Base-by-base conservation (phyloP, 1,139 yeast genomes). In the Meyerozyma elateridarum region DNA sequence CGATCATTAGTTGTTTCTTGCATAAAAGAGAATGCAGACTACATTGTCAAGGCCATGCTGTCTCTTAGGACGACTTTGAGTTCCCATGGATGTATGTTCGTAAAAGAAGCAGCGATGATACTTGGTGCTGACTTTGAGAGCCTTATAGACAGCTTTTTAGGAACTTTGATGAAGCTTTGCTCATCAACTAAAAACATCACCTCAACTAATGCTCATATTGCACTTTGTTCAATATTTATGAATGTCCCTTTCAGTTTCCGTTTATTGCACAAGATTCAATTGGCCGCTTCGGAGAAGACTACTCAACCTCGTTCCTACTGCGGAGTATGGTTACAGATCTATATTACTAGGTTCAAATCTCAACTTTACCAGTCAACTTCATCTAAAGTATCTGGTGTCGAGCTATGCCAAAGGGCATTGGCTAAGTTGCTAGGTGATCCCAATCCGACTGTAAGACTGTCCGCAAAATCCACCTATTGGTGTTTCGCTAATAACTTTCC, bases 31-130 rank as follows among this genome's bases (percentile, higher is more conserved):
- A 42, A 78, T 19, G 54, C 73, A 2, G 87, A 77, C n/a, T 79
- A 82, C 7, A 71, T 89, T 2, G 61, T 73, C 35, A 88, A 85
- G 44, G 79, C 88, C 0, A 64, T 79, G 2, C 49, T 68, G 5
- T 87, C 97, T 0, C 63, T 91, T 34, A 68, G 99, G 48, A 91
- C 99, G 0, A 84, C 96, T 0, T 63, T 91, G 15, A 78, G 91
- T 1, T 63, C 78, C 2, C 74, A 83, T 46, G 85, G 89, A 0
- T 83, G 95, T 48, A 85, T 80, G 38, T 54, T 88, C 18, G 64
- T 85, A n/a, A 85, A 85, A 48, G 97, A 89, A 44, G 50, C 77
- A 20, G 77, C 81, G 0, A 64, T 73, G 8, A 51, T 69, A 5
- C 48, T 81, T 17, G 67, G 72, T 0, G 46, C 60, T 3, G 51